Conservation (phyloP, 164 flowering plant genomes). For the Hamamelis virginiana region DNA sequence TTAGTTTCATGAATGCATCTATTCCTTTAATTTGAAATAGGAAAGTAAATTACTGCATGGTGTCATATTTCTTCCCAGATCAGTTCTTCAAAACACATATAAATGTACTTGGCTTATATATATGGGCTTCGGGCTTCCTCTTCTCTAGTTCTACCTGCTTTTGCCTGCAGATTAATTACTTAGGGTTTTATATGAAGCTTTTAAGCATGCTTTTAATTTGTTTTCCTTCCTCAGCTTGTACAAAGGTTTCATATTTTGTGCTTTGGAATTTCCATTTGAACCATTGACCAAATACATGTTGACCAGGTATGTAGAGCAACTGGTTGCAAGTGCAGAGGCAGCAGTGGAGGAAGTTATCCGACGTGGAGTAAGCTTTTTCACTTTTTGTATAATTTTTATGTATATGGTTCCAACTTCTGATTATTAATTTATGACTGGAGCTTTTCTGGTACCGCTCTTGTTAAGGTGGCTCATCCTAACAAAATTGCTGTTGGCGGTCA, state of each 20-base stretch:
- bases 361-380: slow-evolving; percentile 66
- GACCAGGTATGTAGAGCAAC: slow-evolving; percentile 88
- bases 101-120: too few relatives aligned
- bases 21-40: too few relatives aligned
- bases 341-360: slow-evolving; percentile 93
- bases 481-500: slow-evolving; percentile 99
- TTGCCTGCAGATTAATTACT: too few relatives aligned
- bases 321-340: slow-evolving; percentile 96
- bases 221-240: neutral
- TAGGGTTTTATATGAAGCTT: too few relatives aligned
- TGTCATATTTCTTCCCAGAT: too few relatives aligned
- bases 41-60: too few relatives aligned
- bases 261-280: neutral
- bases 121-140: too few relatives aligned
- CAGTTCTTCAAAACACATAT: too few relatives aligned
- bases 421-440: neutral
- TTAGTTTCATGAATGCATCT: too few relatives aligned
- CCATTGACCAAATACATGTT: slow-evolving; percentile 4
- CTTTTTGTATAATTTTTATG: neutral
- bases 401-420: neutral
- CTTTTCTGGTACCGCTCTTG: slow-evolving; percentile 16
- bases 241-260: neutral
- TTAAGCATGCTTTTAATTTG: neutral
- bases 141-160: too few relatives aligned
- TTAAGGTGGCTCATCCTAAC: slow-evolving; percentile 89